Evolutionary conservation across 352 stramenopile genomes (phyloP), one percentile per base, ranked within the genome.

Genomic region (Globisporangium cederbergense): DNA sequence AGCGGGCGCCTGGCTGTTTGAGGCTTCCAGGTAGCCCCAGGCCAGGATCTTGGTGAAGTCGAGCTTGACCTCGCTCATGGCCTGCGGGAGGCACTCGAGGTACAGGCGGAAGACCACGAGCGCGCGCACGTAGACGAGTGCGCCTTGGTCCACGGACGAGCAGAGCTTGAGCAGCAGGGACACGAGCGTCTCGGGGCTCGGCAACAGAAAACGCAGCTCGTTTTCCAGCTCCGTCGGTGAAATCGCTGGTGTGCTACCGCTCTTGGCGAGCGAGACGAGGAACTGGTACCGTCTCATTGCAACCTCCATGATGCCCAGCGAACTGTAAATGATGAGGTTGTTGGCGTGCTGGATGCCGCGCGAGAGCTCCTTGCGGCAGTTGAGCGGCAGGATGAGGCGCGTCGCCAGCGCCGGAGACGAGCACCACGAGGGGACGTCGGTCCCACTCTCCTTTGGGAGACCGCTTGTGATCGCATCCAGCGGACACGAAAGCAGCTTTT

Each of bases 31-130:
- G 40, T 78, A 78, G 16, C 73, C 66, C 79, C 80, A 93, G 0
- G 68, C 66, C 2, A 94, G 64, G n/a, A 90, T 74, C 72, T 96
- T 96, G 11, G 88, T 87, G 25, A 94, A 86, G 67, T 96, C 88
- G 42, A 90, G 75, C 66, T 96, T 96, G 10, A 90, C 76, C 36
- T 96, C 88, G 34, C 75, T 74, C 83, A 93, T 96, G 2, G 76
- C 64, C 13, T 88, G 74, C 0, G 86, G 84, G 9, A 96, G 66
- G 47, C 83, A 92, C 60, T 86, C 74, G 20, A 93, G 57, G 57
- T 96, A 96, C 13, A 90, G 64, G 4, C 82, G 79, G 52, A 93
- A 91, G 0, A 96, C 82, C 1, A 75, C 81, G 20, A 96, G 75
- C 1, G 81, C 79, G 30, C 86, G 81, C 14, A 90, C 70, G 76